Percentiles rank a stretch among this genome's conserved stretches.
phyloP scores from a whole-genome alignment of 768 basidiomycete genomes.

The Galerina sulciceps region DNA sequence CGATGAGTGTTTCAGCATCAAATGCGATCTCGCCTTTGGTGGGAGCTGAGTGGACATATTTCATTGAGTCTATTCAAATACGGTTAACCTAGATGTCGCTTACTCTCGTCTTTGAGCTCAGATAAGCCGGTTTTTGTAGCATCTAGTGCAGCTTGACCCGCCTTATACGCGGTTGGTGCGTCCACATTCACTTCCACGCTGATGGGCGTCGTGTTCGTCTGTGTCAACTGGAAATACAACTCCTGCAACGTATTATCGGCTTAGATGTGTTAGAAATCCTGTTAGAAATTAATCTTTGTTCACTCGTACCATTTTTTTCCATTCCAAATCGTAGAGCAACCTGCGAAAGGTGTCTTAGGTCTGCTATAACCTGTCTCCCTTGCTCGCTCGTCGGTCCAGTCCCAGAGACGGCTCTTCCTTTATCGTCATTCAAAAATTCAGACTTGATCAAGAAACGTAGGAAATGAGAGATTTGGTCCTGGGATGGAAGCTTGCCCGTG shows the following conservation, averaged over 20 bases:
- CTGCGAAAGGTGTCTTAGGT: slow-evolving; percentile 33
- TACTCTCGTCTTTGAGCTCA: slow-evolving; percentile 19
- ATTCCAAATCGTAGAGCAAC: slow-evolving; percentile 35
- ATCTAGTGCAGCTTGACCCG: slow-evolving; percentile 17
- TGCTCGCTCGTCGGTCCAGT: slow-evolving; percentile 31
- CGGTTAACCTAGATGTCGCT: neutral
- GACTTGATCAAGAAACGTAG: slow-evolving; percentile 31
- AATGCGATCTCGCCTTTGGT: slow-evolving; percentile 26
- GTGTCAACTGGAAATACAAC: slow-evolving; percentile 32
- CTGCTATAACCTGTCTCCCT: slow-evolving; percentile 31
- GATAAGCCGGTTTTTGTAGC: slow-evolving; percentile 11
- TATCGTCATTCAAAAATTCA: slow-evolving; percentile 25
- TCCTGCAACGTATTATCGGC: slow-evolving; percentile 44
- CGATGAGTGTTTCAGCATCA: slow-evolving; percentile 31
- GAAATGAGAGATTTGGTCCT: slow-evolving; percentile 35
- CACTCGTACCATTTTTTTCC: slow-evolving; percentile 41
- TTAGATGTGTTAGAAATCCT: slow-evolving; percentile 11
- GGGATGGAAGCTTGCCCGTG: slow-evolving; percentile 43
- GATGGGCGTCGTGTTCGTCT: slow-evolving; percentile 20
- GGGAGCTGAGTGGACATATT: slow-evolving; percentile 19
- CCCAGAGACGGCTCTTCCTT: slow-evolving; percentile 11
- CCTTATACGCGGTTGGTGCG: slow-evolving; percentile 17
- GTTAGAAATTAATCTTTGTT: neutral
- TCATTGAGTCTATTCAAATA: neutral
- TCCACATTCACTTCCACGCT: slow-evolving; percentile 18